Evolutionary conservation across 805 yeast species (phyloP), one percentile per base, ranked within the genome.

Genomic region (Metschnikowia cerradonensis): DNA sequence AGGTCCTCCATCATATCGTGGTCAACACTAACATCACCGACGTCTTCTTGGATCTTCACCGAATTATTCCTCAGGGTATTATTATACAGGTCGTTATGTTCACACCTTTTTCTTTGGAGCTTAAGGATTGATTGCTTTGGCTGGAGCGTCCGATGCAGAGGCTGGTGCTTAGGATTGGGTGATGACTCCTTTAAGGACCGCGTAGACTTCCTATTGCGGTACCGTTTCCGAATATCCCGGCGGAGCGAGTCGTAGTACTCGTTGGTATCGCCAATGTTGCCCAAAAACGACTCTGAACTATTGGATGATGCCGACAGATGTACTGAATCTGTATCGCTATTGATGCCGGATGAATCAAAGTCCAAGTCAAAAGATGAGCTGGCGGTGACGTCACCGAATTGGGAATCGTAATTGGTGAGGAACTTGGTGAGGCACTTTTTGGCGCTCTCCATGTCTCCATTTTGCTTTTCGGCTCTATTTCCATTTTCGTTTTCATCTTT

Each of bases 91-190:
- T 7, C 36, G 15, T 14, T 34, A n/a, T 17, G 6, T 10, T 41
- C 45, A 41, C 45, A 42, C n/a, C 26, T 44, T 7, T 17, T 10
- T 3, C 19, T 37, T 31, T 44, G 47, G 8, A 50, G 40, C 57
- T 73, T 73, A 45, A 73, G 57, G n/a, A 73, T 73, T n/a, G 75
- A 70, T 36, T 66, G 60, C 54, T 70, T 70, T 1, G 78, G 78
- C 55, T 71, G 67, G 35, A 73, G 58, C 2, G 62, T 66, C 45
- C 70, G 72, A 56, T 73, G 78, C 30, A 72, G 69, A 4, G 78
- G 78, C 49, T 66, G 65, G 51, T 71, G 75, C 47, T 72, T 72
- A 1, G 49, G 51, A 13, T 50, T 41, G 11, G 53, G 54, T 19
- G 52, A 48, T n/a, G 36, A 8, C 19, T 44, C 51, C 11, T 30